Percentiles rank a stretch among this genome's conserved stretches.
These are phyloP conservation scores for Eucalyptus coolabah DNA, from an alignment of 345 rosid genomes.

Conservation along the genomic window DNA sequence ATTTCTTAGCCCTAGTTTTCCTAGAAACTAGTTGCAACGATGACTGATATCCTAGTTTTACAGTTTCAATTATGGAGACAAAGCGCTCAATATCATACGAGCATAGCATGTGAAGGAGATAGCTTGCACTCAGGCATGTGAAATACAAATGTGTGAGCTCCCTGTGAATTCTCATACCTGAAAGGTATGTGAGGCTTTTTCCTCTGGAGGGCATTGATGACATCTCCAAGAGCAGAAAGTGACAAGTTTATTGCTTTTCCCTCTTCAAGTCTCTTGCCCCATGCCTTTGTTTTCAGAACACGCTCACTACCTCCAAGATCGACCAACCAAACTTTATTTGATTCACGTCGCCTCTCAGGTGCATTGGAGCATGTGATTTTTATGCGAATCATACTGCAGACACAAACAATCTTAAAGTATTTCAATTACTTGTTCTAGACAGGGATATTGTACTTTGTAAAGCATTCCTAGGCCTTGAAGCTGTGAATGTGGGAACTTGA, in stretches of 20 bases:
- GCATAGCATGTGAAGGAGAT: not conserved
- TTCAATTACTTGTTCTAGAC: not conserved
- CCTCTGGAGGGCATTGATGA: constrained; percentile 62
- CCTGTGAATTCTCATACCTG: constrained; percentile 17
- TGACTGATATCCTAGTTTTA: not conserved
- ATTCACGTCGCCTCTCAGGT: constrained; percentile 53
- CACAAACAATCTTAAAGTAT: not conserved
- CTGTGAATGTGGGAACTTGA: not conserved
- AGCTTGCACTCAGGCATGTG: not conserved
- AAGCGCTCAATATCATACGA: not conserved
- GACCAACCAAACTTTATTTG: constrained; percentile 61
- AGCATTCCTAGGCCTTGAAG: not conserved
- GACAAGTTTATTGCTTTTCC: constrained; percentile 87
- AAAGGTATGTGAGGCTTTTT: constrained; percentile 61
- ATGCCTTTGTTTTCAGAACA: constrained; percentile 68
- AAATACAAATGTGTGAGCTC: not conserved
- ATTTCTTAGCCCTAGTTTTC: not conserved
- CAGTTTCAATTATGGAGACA: not conserved
- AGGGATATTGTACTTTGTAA: not conserved
- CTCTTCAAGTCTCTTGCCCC: constrained; percentile 80
- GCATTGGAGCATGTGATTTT: constrained; percentile 42
- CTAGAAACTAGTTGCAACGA: not conserved
- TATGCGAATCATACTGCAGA: constrained; percentile 58
- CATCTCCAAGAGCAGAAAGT: constrained; percentile 77
- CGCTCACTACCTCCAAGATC: constrained; percentile 93